These are phyloP conservation scores for Sanghuangporus weigelae DNA, from an alignment of 1,284 basidiomycete genomes.

Conservation along the genomic window DNA sequence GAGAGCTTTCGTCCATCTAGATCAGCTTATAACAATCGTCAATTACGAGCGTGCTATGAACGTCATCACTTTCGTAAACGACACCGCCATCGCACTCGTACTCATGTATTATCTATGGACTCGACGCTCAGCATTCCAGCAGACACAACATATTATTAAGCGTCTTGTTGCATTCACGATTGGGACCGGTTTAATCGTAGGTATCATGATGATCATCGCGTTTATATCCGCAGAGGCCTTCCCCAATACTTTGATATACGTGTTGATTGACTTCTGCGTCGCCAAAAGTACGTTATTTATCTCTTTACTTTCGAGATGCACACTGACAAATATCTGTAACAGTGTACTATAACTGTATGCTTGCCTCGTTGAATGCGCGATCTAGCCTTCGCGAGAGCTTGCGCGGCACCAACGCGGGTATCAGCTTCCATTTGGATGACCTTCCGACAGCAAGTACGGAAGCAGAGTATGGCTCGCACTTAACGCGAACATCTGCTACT, in stretches of 20 bases:
- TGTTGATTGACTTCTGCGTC: background rate
- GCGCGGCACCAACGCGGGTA: background rate
- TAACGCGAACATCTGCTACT: background rate
- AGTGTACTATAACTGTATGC: background rate
- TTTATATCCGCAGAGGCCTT: background rate
- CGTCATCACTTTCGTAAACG: background rate
- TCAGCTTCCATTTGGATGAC: background rate
- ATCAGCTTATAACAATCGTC: background rate
- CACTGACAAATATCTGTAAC: background rate
- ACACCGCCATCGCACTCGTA: background rate
- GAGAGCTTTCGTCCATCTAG: background rate
- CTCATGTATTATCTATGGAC: slow-evolving; percentile 1
- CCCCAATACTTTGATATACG: background rate
- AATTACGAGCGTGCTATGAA: background rate
- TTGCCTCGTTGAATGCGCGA: background rate
- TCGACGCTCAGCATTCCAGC: slow-evolving; percentile 5
- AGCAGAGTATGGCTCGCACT: background rate
- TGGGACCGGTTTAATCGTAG: background rate
- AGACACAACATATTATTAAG: slow-evolving; percentile 1
- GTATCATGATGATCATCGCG: background rate
- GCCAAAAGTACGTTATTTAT: background rate
- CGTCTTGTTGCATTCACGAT: slow-evolving; percentile 5
- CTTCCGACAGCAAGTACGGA: background rate
- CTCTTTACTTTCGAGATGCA: background rate
- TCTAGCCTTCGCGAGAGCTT: background rate